Conservation (phyloP, 495 filamentous ascomycete genomes). For the Saxophila tyrrhenica region DNA sequence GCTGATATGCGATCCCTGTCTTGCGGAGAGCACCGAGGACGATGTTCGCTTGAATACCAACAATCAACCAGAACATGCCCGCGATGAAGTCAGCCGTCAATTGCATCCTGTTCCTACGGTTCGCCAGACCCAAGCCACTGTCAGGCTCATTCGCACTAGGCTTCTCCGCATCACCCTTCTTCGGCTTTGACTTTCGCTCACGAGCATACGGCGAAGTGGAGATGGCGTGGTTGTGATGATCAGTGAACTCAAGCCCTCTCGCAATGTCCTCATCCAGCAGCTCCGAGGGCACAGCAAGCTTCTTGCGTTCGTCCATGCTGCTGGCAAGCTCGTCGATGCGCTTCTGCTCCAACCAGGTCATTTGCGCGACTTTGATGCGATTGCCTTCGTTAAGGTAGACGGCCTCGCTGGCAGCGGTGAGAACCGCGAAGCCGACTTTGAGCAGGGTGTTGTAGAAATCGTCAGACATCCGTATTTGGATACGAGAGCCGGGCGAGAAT, state of each 20-base stretch:
- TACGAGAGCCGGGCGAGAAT: slow-evolving; percentile 45
- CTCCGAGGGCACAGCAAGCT: slow-evolving; percentile 22
- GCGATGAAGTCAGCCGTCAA: slow-evolving; percentile 64
- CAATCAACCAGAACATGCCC: slow-evolving; percentile 55
- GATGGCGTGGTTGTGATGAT: slow-evolving; percentile 11
- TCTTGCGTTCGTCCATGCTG: slow-evolving; percentile 18
- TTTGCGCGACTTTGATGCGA: slow-evolving; percentile 56
- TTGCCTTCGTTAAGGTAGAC: slow-evolving; percentile 89
- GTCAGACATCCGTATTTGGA: slow-evolving; percentile 70
- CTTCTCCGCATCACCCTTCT: slow-evolving; percentile 31
- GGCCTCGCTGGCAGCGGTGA: slow-evolving; percentile 88
- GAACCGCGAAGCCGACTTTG: slow-evolving; percentile 68
- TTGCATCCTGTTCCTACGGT: slow-evolving; percentile 59
- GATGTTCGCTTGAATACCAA: slow-evolving; percentile 46
- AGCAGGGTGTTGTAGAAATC: slow-evolving; percentile 92
- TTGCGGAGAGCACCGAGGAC: slow-evolving; percentile 43
- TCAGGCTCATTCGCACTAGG: slow-evolving; percentile 18
- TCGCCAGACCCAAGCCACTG: slow-evolving; percentile 66
- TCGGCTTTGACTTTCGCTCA: slow-evolving; percentile 39
- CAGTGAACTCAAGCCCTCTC: slow-evolving; percentile 11
- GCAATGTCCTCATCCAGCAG: slow-evolving; percentile 32
- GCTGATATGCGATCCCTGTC: slow-evolving; percentile 51
- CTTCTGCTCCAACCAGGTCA: slow-evolving; percentile 90
- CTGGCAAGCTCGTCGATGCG: slow-evolving; percentile 34
- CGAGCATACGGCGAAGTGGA: slow-evolving; percentile 48